Evolutionary conservation across 257 asterid genomes (phyloP), one percentile per base, ranked within the genome.

Genomic region (Oldenlandia corymbosa): DNA sequence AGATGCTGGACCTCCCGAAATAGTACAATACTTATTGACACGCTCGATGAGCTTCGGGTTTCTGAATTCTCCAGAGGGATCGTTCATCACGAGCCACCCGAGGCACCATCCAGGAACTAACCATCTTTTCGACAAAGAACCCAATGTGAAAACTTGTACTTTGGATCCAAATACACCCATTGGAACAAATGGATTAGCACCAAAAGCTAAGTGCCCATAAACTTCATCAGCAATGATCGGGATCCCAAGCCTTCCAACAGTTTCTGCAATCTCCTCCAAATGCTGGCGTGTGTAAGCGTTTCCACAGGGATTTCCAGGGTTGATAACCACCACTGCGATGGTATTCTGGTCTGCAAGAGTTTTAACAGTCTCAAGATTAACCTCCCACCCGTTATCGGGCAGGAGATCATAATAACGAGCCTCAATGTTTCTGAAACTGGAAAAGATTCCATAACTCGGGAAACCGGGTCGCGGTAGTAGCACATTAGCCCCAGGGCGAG

Each of bases 231-330:
- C 81, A 66, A 91, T 79, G 3, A 91, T 79, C 46, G 82, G 57
- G 23, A 81, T 70, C 28, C 86, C 80, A 37, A 91, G 95, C 80
- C 66, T 77, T 68, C 77, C 79, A 45, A 95, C 96, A 42, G 79
- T 77, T 79, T 85, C 91, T 37, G 90, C 95, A 65, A 91, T 81
- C 97, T 91, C 68, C 76, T 84, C 68, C 9, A 91, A 75, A 75
- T 91, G 96, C 34, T 74, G 79, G 59, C 80, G 75, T 1, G 78
- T 62, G 51, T 85, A 88, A 11, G 88, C 97, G 60, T 78, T 91
- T 50, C 97, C 97, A 75, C 97, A 91, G 2, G 97, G 97, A 79
- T 88, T 91, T 11, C 96, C 97, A 0, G 96, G 97, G 75, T 91
- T 91, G 57, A 91, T 91, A 68, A 88, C 60, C 14, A 83, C 96